phyloP scores from a whole-genome alignment of 208 protist genomes.

The Tritrichomonas foetus region DNA sequence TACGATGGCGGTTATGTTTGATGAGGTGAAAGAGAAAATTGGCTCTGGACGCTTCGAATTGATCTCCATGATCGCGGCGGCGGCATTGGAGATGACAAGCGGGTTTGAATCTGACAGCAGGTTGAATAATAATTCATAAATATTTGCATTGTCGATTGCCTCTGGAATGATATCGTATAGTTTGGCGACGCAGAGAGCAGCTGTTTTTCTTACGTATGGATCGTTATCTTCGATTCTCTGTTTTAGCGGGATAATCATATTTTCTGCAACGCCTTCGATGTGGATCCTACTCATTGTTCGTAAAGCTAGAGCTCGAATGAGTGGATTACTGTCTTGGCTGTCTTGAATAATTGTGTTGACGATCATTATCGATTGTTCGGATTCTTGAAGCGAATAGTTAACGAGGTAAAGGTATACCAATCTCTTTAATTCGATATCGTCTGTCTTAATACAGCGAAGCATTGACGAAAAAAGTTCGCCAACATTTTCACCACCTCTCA shows the following conservation, averaged over 20 bases:
- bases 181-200: slow-evolving; percentile 89
- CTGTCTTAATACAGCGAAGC: neutral
- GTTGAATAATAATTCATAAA: slow-evolving; percentile 65
- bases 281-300: neutral
- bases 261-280: neutral
- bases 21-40: slow-evolving; percentile 66
- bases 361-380: neutral
- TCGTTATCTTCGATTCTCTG: neutral
- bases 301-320: neutral
- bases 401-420: neutral
- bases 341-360: neutral
- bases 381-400: neutral
- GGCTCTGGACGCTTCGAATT: slow-evolving; percentile 52
- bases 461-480: neutral
- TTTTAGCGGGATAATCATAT: neutral
- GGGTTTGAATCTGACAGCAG: slow-evolving; percentile 89
- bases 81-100: slow-evolving; percentile 82
- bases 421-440: neutral
- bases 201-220: slow-evolving; percentile 79
- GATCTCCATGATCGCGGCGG: slow-evolving; percentile 86
- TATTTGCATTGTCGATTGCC: slow-evolving; percentile 70
- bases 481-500: slow-evolving; percentile 11
- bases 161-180: slow-evolving; percentile 84
- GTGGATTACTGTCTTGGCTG: neutral
- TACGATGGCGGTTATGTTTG: slow-evolving; percentile 63